Conservation (phyloP, 1,139 yeast genomes). For the Candida albicans region DNA sequence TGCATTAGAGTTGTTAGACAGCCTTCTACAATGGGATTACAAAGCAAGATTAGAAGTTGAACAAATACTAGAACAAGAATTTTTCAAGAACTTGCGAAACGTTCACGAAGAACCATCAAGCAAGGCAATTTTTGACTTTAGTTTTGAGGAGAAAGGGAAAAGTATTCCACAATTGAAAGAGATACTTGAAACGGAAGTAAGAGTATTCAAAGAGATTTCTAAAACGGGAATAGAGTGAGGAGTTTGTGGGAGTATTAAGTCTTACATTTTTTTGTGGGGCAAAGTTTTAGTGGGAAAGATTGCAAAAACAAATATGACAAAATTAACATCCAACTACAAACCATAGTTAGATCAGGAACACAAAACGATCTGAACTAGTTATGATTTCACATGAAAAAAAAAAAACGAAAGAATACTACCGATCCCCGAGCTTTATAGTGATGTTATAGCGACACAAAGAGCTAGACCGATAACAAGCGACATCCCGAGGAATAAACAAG, state of each 20-base stretch:
- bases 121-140: slow-evolving; percentile 53
- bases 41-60: slow-evolving; percentile 46
- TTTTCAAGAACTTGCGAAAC: slow-evolving; percentile 49
- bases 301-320: no score
- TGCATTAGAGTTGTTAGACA: slow-evolving; percentile 47
- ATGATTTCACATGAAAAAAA: no score
- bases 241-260: slow-evolving; percentile 1
- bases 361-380: no score
- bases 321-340: no score
- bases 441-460: no score
- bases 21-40: slow-evolving; percentile 64
- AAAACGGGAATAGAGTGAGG: slow-evolving; percentile 7
- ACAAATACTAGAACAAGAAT: slow-evolving; percentile 53
- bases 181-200: slow-evolving; percentile 48
- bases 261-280: not conserved
- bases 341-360: no score
- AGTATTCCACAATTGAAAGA: slow-evolving; percentile 42
- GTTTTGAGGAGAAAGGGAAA: slow-evolving; percentile 50
- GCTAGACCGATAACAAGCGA: no score
- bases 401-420: no score
- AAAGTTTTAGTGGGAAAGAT: no score
- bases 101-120: slow-evolving; percentile 51
- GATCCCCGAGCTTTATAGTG: no score
- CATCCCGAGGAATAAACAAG: no score
- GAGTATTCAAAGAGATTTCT: slow-evolving; percentile 23